These are phyloP conservation scores for Neurospora sp. DNA, from an alignment of 2,329 filamentous ascomycete species.

Conservation along the genomic window DNA sequence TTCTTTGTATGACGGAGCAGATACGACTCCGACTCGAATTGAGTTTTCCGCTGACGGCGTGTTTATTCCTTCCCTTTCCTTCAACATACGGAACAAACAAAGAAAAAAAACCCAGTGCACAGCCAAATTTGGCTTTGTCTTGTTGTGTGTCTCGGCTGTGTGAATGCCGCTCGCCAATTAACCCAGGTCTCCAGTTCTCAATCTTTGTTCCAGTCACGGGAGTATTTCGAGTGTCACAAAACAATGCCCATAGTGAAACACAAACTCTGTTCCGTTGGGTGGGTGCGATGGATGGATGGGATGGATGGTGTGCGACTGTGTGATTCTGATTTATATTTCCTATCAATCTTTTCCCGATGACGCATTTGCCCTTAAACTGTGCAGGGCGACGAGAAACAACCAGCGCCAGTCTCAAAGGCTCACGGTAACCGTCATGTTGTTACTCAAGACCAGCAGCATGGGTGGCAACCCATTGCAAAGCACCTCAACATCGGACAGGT, in stretches of 20 bases:
- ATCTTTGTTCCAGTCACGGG: not conserved
- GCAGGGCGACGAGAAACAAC: too few relatives aligned
- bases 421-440: constrained; percentile 82
- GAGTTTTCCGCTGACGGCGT: not conserved
- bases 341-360: not conserved
- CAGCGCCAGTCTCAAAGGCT: constrained; percentile 39
- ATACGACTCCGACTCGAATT: not conserved
- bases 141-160: not conserved
- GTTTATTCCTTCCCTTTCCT: not conserved
- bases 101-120: not conserved
- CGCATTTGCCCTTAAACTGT: not conserved
- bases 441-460: constrained; percentile 70
- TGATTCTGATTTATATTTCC: not conserved
- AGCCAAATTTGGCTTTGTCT: not conserved
- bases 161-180: not conserved
- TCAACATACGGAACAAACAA: not conserved
- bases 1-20: not conserved
- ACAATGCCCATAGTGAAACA: not conserved
- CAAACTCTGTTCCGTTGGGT: not conserved
- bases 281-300: not conserved
- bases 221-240: not conserved
- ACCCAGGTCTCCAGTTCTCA: not conserved
- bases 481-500: constrained; percentile 69
- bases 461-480: constrained; percentile 70
- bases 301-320: not conserved